Evolutionary conservation across 2,329 filamentous ascomycete species (phyloP), one percentile per base, ranked within the genome.

Genomic region (Dendrostoma leiphaemia): DNA sequence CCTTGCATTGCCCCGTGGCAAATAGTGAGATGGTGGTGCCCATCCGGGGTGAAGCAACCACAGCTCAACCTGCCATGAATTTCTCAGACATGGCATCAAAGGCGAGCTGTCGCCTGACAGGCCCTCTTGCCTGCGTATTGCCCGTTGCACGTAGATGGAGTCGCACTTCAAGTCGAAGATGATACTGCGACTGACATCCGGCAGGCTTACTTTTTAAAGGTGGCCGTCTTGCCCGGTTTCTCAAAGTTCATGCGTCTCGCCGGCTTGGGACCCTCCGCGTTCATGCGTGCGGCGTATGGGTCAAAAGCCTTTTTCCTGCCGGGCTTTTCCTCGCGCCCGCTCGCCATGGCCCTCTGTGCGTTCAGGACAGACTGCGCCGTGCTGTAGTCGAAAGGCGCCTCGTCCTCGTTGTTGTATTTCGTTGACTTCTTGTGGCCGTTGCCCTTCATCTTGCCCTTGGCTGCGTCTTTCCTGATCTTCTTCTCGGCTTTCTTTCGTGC

Each of bases 121-220:
- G n/a, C n/a, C n/a, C n/a, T n/a, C n/a, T n/a, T n/a, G n/a, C n/a
- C n/a, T n/a, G n/a, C n/a, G n/a, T n/a, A n/a, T n/a, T n/a, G n/a
- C n/a, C n/a, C n/a, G n/a, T n/a, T n/a, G n/a, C n/a, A n/a, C n/a
- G n/a, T n/a, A n/a, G n/a, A n/a, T n/a, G n/a, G 4, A 13, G 32
- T 19, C n/a, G 35, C 4, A 38, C 32, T 6, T 19, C 9, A 38
- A 19, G n/a, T n/a, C n/a, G n/a, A n/a, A n/a, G n/a, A n/a, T n/a
- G n/a, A n/a, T n/a, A n/a, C n/a, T n/a, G n/a, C n/a, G n/a, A n/a
- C n/a, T n/a, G 1, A 19, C 8, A 19, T 4, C 38, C 8, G 5
- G 10, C 19, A 9, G 15, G 4, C 38, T 64, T 53, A 67, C 48
- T 73, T 74, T 62, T 74, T 74, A n/a, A 76, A 77, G 38, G 68